phyloP scores from a whole-genome alignment of 208 protist genomes.

The Trypanosoma platydactyli region DNA sequence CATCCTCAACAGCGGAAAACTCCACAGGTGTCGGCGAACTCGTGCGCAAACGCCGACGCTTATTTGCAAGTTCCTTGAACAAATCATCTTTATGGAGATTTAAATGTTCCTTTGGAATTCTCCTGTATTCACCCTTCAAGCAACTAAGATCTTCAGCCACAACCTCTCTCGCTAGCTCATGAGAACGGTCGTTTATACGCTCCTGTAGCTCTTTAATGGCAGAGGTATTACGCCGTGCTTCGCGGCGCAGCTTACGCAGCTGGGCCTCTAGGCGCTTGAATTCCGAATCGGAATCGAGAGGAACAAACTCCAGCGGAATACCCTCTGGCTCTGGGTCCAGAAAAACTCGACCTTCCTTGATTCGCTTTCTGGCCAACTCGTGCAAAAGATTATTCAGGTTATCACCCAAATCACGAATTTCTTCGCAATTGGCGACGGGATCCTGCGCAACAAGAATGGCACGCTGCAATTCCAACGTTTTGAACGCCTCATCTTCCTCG shows the following conservation, averaged over 20 bases:
- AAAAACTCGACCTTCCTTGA: conserved; percentile 39
- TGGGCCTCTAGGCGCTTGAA: conserved; percentile 62
- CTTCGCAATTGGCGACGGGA: background rate
- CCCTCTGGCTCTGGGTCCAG: conserved; percentile 54
- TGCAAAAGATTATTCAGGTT: conserved; percentile 53
- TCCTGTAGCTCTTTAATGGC: conserved; percentile 41
- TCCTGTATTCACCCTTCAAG: conserved; percentile 53
- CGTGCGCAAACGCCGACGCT: conserved; percentile 34
- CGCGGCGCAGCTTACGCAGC: conserved; percentile 55
- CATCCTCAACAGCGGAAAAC: conserved; percentile 42
- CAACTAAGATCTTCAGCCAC: conserved; percentile 54
- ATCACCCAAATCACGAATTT: conserved; percentile 48
- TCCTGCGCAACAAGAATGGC: conserved; percentile 56
- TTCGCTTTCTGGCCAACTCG: conserved; percentile 38
- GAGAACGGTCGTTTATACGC: conserved; percentile 46
- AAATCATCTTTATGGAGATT: conserved; percentile 64
- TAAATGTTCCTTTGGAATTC: conserved; percentile 71
- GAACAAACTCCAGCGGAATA: conserved; percentile 66
- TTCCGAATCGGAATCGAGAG: conserved; percentile 59
- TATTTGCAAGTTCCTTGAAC: conserved; percentile 66
- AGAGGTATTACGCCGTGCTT: conserved; percentile 31
- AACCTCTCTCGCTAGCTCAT: conserved; percentile 55
- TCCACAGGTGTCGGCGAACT: conserved; percentile 28
- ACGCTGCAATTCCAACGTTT: conserved; percentile 55
- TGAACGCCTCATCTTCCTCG: conserved; percentile 50